Conservation (phyloP, 176 grass and related monocot genomes). For the Oropetium thomaeum region DNA sequence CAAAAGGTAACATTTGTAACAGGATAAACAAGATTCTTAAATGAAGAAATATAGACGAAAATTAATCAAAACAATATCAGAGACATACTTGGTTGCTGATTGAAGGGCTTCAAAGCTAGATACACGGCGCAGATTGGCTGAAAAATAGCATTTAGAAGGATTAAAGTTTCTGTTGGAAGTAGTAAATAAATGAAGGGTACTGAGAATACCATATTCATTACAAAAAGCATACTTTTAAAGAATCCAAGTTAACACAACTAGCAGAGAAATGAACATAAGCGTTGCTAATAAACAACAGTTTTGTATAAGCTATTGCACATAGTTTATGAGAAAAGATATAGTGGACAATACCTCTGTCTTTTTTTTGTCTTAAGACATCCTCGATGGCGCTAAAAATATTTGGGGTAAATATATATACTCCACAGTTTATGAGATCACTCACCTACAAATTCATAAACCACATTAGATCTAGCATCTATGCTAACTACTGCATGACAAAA, state of each 20-base stretch:
- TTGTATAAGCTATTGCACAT: neutral
- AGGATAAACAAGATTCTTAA: neutral
- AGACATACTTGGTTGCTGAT: conserved; percentile 87
- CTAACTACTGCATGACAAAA: conserved; percentile 2
- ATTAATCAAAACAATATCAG: conserved; percentile 27
- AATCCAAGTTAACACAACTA: neutral
- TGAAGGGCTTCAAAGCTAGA: conserved; percentile 94
- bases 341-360: conserved; percentile 70
- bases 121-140: conserved; percentile 85
- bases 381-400: conserved; percentile 87
- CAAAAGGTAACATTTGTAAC: neutral
- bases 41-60: neutral
- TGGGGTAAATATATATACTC: conserved; percentile 98
- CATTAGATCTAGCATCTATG: conserved; percentile 13
- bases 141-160: conserved; percentile 44
- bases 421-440: conserved; percentile 96
- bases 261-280: neutral
- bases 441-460: conserved; percentile 58
- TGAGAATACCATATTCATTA: conserved; percentile 5
- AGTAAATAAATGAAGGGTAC: neutral
- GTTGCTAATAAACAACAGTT: neutral
- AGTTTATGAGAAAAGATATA: neutral
- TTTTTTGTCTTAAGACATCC: conserved; percentile 80
- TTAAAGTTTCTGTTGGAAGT: conserved; percentile 23
- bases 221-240: neutral